These are phyloP conservation scores for Erucastrum elatum DNA, from an alignment of 345 rosid species.

Conservation along the genomic window DNA sequence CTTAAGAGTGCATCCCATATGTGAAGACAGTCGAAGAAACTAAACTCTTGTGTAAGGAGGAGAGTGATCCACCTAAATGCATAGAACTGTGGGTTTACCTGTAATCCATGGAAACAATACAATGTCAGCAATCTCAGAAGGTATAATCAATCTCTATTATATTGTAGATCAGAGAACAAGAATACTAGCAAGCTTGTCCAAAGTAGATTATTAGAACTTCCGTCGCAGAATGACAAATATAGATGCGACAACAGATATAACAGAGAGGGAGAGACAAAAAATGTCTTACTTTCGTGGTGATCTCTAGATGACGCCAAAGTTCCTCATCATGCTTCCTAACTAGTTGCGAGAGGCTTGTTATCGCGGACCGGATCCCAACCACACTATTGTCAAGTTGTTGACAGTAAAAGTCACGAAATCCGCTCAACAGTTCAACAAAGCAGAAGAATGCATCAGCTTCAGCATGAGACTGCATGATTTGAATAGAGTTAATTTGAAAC, in stretches of 20 bases:
- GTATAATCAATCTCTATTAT: not conserved
- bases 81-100: conserved; percentile 96
- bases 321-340: conserved; percentile 95
- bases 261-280: not conserved
- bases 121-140: conserved; percentile 13
- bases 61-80: conserved; percentile 99
- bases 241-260: not conserved
- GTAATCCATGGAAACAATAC: conserved; percentile 35
- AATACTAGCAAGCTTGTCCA: not conserved
- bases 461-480: conserved; percentile 41
- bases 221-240: not conserved
- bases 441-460: conserved; percentile 56
- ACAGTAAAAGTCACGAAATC: conserved; percentile 94
- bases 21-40: conserved; percentile 84
- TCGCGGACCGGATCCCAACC: conserved; percentile 89
- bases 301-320: conserved; percentile 99
- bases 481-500: conserved; percentile 12
- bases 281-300: conserved; percentile 82
- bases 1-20: conserved; percentile 95
- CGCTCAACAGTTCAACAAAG: conserved; percentile 89
- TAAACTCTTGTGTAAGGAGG: conserved; percentile 93
- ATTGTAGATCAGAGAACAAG: not conserved
- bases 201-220: not conserved
- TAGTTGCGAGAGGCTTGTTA: conserved; percentile 75
- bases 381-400: conserved; percentile 98